Evolutionary conservation across 2,329 filamentous ascomycete genomes (phyloP), one percentile per base, ranked within the genome.

Genomic region (Torrubiellomyces zombiae): DNA sequence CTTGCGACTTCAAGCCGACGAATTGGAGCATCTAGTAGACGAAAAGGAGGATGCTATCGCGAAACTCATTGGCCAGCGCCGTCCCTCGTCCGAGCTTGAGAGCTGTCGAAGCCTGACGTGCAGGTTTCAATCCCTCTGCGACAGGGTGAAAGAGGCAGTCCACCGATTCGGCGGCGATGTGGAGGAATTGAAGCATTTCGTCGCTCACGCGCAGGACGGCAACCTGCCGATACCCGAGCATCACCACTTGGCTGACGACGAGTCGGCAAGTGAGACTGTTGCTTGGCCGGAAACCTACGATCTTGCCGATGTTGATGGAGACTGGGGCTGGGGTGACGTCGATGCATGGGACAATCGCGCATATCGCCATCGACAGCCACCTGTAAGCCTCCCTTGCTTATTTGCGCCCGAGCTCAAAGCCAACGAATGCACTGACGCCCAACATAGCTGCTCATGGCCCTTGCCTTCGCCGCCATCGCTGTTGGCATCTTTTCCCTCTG

Each of bases 11-110:
- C 54, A 58, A 32, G 40, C 56, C 10, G 34, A 41, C 16, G 48
- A 55, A 25, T 44, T 65, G 20, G 43, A 56, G 33, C 42, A 48
- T 24, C 44, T 53, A 9, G 58, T 65, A 32, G 38, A 38, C 20
- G 39, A 48, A 28, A 59, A 58, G 35, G 52, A 61, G 35, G 40
- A 42, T 4, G 45, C 50, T 26, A 43, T 58, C 25, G 38, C 45
- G 17, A 40, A 52, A 12, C 39, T 45, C 3, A 48, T 52, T 28
- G 43, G 50, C 36, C 28, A n/a, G 10, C 12, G 18, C 39, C 40
- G 29, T 42, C 27, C 25, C 21, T 33, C 27, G 31, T 19, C 31
- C 14, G 27, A 29, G 22, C 30, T 39, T 12, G 34, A 27, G 27
- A 28, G 36, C 9, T 38, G 31, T 11, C 29, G 35, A 21, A 33